Base-by-base conservation (phyloP, 2,329 filamentous ascomycete species). In the Aspergillus aculeatinus region DNA sequence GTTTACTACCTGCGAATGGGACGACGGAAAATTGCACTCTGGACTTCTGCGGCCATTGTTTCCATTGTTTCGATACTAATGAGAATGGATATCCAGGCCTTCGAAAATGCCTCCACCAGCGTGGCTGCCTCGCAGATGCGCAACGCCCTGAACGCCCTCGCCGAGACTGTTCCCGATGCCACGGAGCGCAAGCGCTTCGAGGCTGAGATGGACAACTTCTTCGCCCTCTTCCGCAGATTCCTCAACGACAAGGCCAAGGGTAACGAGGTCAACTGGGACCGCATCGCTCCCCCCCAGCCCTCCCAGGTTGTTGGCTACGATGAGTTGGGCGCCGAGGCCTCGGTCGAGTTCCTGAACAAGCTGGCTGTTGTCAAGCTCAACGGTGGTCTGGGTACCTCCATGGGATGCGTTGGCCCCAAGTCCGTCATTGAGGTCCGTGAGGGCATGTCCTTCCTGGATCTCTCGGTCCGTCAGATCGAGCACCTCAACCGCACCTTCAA, bases 131-230 rank as follows among this genome's bases (percentile, higher is more conserved):
- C 93, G 62, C 95, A 99, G 83, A 99, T 99, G 95, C 92, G 95
- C 80, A 99, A 99, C 85, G 86, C 92, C 63, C 85, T 99, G 77
- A 98, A 96, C 77, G 88, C 89, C 78, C 89, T 99, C 65, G 86
- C 91, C 70, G 95, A 99, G 81, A 90, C 89, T 10, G 93, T 97
- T 76, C 86, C 88, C 72, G 92, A 98, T 76, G 84, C 89, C 59
- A 82, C 76, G 33, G 83, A 86, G 76, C 87, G 86, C 82, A 80
- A 81, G 91, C 87, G 96, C 68, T 98, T 98, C 79, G 94, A 98
- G 83, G 96, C 93, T 4, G 94, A 99, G 82, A 98, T 97, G 93
- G 95, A 99, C 87, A 99, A 99, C 88, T 99, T 99, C 85, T 99
- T 99, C 77, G 89, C 92, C 63, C 89, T 99, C 64, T 99, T 99